phyloP scores from a whole-genome alignment of 2,329 filamentous ascomycete genomes.

The Aureobasidium sp. region DNA sequence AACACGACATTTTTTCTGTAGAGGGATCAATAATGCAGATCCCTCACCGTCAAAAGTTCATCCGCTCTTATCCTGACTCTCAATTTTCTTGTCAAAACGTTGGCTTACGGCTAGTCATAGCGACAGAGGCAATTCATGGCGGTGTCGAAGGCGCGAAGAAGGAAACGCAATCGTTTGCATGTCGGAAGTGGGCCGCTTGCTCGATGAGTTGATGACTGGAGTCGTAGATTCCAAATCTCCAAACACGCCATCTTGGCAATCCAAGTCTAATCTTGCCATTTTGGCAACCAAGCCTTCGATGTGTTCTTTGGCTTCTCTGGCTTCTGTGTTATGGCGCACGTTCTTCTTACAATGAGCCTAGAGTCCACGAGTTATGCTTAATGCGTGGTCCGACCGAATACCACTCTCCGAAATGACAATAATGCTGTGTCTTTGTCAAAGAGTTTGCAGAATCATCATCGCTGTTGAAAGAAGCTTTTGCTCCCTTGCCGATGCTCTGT shows the following conservation, averaged over 20 bases:
- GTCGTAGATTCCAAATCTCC: slow-evolving; percentile 3
- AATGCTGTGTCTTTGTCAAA: not conserved
- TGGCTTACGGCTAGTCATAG: not conserved
- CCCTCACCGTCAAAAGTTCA: not conserved
- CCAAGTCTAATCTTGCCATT: slow-evolving; percentile 5
- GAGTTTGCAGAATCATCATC: not conserved
- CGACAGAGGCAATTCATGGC: not conserved
- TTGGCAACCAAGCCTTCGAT: not conserved
- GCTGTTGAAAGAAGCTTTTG: slow-evolving; percentile 1
- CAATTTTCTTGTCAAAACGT: not conserved
- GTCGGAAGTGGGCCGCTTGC: not conserved
- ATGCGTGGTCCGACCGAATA: not conserved
- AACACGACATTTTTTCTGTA: not conserved
- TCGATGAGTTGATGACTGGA: not conserved
- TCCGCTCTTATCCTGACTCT: not conserved
- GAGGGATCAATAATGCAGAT: slow-evolving; percentile 3
- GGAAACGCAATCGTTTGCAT: not conserved
- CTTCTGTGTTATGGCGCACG: not conserved
- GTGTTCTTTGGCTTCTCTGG: not conserved
- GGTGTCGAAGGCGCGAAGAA: not conserved
- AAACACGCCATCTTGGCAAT: not conserved
- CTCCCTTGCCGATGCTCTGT: not conserved
- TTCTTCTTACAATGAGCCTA: not conserved
- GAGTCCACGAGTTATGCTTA: not conserved
- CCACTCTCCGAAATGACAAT: not conserved